Evolutionary conservation across 495 filamentous ascomycete genomes (phyloP).

Genomic region (Talaromyces ruber): DNA sequence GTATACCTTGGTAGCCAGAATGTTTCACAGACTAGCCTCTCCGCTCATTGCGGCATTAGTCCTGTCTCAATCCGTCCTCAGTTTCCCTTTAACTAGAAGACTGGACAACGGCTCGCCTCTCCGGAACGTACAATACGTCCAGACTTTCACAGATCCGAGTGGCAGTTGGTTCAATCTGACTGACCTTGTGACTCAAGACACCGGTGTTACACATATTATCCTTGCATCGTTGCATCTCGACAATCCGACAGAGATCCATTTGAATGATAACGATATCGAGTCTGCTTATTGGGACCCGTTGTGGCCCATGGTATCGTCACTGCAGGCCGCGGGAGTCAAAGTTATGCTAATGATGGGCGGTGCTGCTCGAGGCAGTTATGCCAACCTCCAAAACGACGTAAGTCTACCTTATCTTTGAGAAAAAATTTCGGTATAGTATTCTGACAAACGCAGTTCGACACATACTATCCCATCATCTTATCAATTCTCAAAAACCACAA

Average conservation of each 20-base stretch:
- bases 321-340: conserved; percentile 58
- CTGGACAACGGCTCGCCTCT: not conserved
- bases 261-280: conserved; percentile 56
- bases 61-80: not conserved
- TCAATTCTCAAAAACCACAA: conserved; percentile 35
- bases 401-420: not conserved
- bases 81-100: not conserved
- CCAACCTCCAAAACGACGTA: conserved; percentile 46
- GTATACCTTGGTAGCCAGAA: not conserved
- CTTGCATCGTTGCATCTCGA: conserved; percentile 77
- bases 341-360: conserved; percentile 79
- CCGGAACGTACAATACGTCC: not conserved
- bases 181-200: conserved; percentile 12
- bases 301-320: conserved; percentile 58
- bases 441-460: conserved; percentile 35
- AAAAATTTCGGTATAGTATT: not conserved
- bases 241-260: conserved; percentile 49
- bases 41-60: not conserved
- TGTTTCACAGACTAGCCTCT: not conserved
- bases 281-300: conserved; percentile 44
- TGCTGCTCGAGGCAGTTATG: conserved; percentile 61
- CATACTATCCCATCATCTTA: conserved; percentile 48
- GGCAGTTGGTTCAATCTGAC: conserved; percentile 1
- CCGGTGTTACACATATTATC: conserved; percentile 63
- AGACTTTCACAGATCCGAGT: conserved; percentile 2